phyloP scores from a whole-genome alignment of 495 filamentous ascomycete species.

The Halenospora varia region DNA sequence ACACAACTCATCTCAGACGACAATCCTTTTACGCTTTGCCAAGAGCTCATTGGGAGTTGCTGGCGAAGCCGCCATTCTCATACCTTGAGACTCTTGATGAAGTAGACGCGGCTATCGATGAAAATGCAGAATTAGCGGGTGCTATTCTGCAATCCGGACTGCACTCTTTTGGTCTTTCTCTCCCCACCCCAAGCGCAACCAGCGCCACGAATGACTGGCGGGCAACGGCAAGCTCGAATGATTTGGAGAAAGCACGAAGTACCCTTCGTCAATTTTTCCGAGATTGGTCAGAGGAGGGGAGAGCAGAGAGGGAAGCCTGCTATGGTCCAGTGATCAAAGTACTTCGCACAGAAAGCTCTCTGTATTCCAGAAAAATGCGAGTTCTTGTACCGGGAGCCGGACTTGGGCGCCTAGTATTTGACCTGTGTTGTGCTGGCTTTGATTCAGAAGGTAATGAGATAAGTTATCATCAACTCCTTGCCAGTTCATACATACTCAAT shows the following conservation, averaged over 20 bases:
- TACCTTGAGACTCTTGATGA: conserved; percentile 69
- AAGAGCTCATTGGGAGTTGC: conserved; percentile 71
- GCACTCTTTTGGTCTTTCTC: conserved; percentile 54
- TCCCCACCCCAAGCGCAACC: conserved; percentile 19
- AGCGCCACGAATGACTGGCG: conserved; percentile 51
- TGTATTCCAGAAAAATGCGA: conserved; percentile 39
- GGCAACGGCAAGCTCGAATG: conserved; percentile 57
- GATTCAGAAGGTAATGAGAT: conserved; percentile 89
- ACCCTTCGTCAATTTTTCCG: conserved; percentile 92
- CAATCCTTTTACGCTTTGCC: conserved; percentile 92
- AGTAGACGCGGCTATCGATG: conserved; percentile 85
- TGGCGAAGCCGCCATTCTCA: conserved; percentile 76
- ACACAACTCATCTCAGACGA: conserved; percentile 82
- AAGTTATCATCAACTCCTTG: conserved; percentile 87
- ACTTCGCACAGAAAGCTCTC: conserved; percentile 16
- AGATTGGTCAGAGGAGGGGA: conserved; percentile 86
- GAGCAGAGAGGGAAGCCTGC: conserved; percentile 65
- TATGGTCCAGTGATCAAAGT: conserved; percentile 63
- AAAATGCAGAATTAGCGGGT: conserved; percentile 78
- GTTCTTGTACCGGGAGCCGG: conserved; percentile 90
- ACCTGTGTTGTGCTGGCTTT: conserved; percentile 74
- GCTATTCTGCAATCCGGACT: conserved; percentile 67
- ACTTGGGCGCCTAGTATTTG: conserved; percentile 80
- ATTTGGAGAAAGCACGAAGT: conserved; percentile 86
- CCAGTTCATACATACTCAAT: conserved; percentile 84